These are phyloP conservation scores for Trichomonas tenax DNA, from an alignment of 208 protist species.

Conservation along the genomic window DNA sequence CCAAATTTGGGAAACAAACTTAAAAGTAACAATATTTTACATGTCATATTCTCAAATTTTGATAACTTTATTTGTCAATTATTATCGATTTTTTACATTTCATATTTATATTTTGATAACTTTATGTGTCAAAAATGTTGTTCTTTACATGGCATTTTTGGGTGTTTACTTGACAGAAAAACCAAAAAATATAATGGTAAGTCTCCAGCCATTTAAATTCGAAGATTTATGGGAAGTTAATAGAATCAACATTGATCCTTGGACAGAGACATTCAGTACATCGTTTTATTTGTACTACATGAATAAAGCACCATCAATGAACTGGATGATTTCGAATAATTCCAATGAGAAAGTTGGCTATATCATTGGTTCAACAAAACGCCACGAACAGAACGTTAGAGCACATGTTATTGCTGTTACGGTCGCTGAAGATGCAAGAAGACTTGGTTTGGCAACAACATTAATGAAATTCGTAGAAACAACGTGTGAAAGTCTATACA, in stretches of 20 bases:
- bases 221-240: background rate
- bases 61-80: no score
- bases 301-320: background rate
- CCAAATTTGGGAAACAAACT: no score
- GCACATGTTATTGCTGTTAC: conserved; percentile 22
- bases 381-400: background rate
- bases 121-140: no score
- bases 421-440: background rate
- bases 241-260: background rate
- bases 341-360: background rate
- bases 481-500: background rate
- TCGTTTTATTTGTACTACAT: conserved; percentile 15
- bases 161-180: no score
- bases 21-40: no score
- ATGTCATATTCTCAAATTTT: no score
- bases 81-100: no score
- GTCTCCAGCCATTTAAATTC: background rate
- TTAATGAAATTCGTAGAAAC: conserved; percentile 19
- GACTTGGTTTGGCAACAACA: background rate
- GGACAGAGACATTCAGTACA: conserved; percentile 3
- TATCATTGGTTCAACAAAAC: background rate
- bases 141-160: no score
- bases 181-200: no score
- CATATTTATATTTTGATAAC: no score
- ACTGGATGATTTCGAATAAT: background rate